Base-by-base conservation (phyloP, 2,329 filamentous ascomycete species). In the Paecilomyces sp. region DNA sequence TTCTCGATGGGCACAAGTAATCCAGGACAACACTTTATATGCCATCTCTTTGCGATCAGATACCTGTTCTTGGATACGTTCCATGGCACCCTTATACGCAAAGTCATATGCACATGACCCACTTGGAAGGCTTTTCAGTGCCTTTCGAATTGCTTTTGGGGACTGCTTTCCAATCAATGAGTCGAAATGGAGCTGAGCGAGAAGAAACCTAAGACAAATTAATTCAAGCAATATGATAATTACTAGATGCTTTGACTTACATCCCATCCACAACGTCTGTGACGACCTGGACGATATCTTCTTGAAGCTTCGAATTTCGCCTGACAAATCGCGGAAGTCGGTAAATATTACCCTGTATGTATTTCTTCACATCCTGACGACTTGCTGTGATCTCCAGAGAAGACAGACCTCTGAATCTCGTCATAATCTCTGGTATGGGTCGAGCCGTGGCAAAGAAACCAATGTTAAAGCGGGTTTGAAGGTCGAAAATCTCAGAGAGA, bases 81-180 rank as follows among this genome's bases (percentile, higher is more conserved):
- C 7, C 58, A 59, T 59, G 24, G 36, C 18, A 8, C 24, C 30
- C 11, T 34, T 6, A 13, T 59, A 59, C 2, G 54, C 25, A 41
- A 47, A 5, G 3, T 59, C 47, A 11, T 59, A 59, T 3, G 67
- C 70, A n/a, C 62, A 56, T 9, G 66, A 64, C 12, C 72, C 71
- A 13, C 54, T 71, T 0, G 66, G 59, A 1, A 79, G 64, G 0
- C 61, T 66, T 24, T 55, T 6, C 3, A 81, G 62, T 1, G 70
- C 66, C 0, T 22, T 53, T 24, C 63, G 61, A 3, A 82, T 60
- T 1, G 64, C 65, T 56, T 73, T 76, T 1, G 25, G 36, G 3
- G 55, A 55, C n/a, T n/a, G 47, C 33, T 60, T 60, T 8, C 54
- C 56, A 12, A 28, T 33, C 6, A 63, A 41, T 2, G 60, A 62